Conservation (phyloP, 2,329 filamentous ascomycete species). For the Aspergillus nomiae region DNA sequence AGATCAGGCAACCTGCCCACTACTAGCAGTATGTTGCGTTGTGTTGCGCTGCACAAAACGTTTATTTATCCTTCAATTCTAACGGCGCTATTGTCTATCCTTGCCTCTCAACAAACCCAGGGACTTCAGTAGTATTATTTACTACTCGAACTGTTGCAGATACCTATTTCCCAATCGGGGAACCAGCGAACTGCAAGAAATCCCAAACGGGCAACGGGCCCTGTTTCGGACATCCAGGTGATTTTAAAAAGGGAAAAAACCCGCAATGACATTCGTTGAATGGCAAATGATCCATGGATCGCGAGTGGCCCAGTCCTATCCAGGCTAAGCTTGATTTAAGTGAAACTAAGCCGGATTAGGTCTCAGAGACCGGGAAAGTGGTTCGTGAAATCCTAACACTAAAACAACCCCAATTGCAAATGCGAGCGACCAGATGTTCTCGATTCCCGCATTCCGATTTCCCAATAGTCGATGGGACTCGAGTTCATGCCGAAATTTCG, state of each 20-base stretch:
- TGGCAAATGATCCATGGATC: background rate
- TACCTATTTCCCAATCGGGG: background rate
- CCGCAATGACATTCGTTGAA: background rate
- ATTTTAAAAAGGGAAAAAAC: background rate
- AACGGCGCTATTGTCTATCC: conserved; percentile 3
- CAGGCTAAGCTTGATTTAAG: conserved; percentile 2
- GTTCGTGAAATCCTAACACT: background rate
- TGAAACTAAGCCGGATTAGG: background rate
- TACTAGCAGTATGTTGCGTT: too few relatives aligned
- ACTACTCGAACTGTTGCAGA: background rate
- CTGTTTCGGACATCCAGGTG: background rate
- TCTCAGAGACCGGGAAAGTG: background rate
- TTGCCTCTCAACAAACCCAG: conserved; percentile 7
- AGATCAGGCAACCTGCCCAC: background rate
- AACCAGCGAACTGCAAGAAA: background rate
- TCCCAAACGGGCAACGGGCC: background rate
- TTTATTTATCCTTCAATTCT: background rate
- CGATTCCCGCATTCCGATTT: background rate
- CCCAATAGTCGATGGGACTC: background rate
- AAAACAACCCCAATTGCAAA: conserved; percentile 2
- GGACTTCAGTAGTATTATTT: background rate
- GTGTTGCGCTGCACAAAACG: background rate
- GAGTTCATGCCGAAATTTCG: background rate
- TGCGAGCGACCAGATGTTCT: background rate
- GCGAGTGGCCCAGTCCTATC: background rate